Evolutionary conservation across 805 yeast genomes (phyloP).

Genomic region (Yarrowia alimentaria): DNA sequence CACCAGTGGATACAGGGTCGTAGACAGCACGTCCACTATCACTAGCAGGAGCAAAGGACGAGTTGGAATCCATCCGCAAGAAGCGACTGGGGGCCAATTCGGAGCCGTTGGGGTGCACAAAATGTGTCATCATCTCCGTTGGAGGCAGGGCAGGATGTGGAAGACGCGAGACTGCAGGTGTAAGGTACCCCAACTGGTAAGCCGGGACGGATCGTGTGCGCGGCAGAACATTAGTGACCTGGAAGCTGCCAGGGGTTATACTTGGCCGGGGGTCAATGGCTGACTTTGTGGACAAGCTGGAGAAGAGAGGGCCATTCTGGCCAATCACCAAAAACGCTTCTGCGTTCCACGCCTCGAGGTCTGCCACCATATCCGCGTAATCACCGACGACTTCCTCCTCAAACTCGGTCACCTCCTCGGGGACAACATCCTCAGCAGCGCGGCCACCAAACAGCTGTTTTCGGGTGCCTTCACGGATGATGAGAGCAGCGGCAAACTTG

Average conservation of each 20-base stretch:
- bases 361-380: constrained; percentile 46
- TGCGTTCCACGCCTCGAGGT: constrained; percentile 83
- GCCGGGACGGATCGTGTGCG: constrained; percentile 40
- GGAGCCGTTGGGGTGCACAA: constrained; percentile 41
- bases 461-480: constrained; percentile 40
- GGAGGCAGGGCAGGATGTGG: constrained; percentile 54
- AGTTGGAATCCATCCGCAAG: constrained; percentile 53
- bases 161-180: constrained; percentile 47
- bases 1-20: constrained; percentile 40
- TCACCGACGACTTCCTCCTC: constrained; percentile 35
- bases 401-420: constrained; percentile 29
- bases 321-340: constrained; percentile 64
- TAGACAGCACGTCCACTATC: constrained; percentile 60
- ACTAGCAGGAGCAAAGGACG: constrained; percentile 63
- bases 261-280: constrained; percentile 72
- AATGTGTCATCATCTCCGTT: constrained; percentile 48
- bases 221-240: constrained; percentile 68
- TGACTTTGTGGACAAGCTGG: constrained; percentile 69
- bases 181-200: constrained; percentile 47
- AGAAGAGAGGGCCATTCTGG: constrained; percentile 72
- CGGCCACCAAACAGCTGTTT: constrained; percentile 31
- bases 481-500: constrained; percentile 38
- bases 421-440: constrained; percentile 18
- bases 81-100: constrained; percentile 64
- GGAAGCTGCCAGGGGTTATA: constrained; percentile 63